Conservation (phyloP, 257 asterid genomes). For the Lantana camara region DNA sequence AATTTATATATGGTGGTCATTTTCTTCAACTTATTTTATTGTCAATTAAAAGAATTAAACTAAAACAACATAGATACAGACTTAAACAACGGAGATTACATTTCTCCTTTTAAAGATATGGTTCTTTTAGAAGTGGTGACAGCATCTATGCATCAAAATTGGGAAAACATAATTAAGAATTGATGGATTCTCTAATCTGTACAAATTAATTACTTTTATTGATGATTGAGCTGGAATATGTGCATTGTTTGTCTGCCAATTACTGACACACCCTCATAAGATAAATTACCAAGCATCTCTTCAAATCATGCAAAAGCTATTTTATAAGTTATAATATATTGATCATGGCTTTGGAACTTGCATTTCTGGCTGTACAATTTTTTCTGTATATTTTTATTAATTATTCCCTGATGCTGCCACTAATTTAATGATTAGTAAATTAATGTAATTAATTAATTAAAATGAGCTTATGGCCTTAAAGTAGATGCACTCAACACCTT, state of each 20-base stretch:
- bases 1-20: too few relatives aligned
- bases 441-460: too few relatives aligned
- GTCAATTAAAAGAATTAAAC: too few relatives aligned
- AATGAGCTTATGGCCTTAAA: too few relatives aligned
- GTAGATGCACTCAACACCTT: too few relatives aligned
- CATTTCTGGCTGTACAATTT: neutral
- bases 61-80: too few relatives aligned
- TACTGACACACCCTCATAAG: slow-evolving; percentile 14
- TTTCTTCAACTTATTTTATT: too few relatives aligned
- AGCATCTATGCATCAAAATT: neutral
- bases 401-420: neutral
- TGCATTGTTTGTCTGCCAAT: slow-evolving; percentile 17
- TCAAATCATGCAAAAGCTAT: slow-evolving; percentile 16
- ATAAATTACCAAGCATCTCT: slow-evolving; percentile 16
- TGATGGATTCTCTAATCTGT: neutral
- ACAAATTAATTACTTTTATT: neutral
- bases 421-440: too few relatives aligned
- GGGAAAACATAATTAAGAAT: neutral
- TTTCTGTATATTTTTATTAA: neutral
- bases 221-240: slow-evolving; percentile 8
- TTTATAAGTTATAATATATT: neutral
- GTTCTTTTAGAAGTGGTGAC: slow-evolving; percentile 7
- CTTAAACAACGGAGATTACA: slow-evolving; percentile 15
- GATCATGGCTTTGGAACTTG: slow-evolving; percentile 25
- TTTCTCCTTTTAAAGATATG: slow-evolving; percentile 16